Conservation (phyloP, 331 rosid species). For the Acacia pycnantha region DNA sequence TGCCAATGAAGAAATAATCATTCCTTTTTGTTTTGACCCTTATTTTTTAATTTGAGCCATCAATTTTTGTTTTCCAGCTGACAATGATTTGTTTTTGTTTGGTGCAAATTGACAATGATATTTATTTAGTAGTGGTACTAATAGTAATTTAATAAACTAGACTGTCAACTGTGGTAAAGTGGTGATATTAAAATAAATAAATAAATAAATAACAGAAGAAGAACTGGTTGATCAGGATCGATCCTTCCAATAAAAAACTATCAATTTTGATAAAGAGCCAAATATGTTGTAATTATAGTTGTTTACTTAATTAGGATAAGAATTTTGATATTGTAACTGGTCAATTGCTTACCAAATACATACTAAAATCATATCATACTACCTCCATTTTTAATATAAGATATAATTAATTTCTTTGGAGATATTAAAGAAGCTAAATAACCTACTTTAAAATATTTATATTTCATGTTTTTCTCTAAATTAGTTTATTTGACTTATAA, state of each 20-base stretch:
- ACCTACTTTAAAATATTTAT: too few relatives aligned
- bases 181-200: background rate
- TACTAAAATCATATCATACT: too few relatives aligned
- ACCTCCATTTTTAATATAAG: too few relatives aligned
- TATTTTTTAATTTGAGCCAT: background rate
- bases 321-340: too few relatives aligned
- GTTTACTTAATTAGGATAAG: background rate
- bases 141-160: background rate
- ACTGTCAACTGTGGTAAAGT: background rate
- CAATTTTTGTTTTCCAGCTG: background rate
- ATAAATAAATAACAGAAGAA: too few relatives aligned
- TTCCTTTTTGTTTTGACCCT: background rate
- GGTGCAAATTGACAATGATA: background rate
- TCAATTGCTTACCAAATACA: too few relatives aligned
- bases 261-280: background rate
- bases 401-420: too few relatives aligned
- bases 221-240: background rate
- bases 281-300: too few relatives aligned
- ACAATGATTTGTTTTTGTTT: background rate
- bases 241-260: background rate
- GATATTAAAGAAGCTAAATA: too few relatives aligned
- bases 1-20: background rate
- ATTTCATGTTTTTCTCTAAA: too few relatives aligned
- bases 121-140: background rate
- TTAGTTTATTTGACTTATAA: too few relatives aligned